Evolutionary conservation across 2,329 filamentous ascomycete species (phyloP).

Genomic region (Diplodia intermedia): DNA sequence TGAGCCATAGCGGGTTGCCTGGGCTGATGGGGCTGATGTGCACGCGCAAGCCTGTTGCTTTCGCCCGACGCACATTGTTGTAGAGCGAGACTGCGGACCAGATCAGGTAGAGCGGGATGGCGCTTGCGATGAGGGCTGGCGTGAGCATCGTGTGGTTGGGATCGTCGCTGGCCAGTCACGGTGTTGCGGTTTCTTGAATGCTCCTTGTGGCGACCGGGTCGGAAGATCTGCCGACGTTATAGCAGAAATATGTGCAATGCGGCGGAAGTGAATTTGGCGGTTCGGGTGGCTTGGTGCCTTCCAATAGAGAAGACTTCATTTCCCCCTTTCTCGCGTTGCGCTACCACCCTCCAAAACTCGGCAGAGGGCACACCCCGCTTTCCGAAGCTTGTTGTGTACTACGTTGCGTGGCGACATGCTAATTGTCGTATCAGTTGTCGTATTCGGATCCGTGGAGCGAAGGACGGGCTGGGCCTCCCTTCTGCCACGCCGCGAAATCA

Average conservation of each 20-base stretch:
- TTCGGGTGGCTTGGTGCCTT: not conserved
- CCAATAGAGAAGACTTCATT: not conserved
- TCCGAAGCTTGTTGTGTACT: not conserved
- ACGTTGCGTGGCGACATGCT: not conserved
- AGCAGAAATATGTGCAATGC: not conserved
- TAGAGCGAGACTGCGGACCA: slow-evolving; percentile 4
- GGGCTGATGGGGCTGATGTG: slow-evolving; percentile 16
- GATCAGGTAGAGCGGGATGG: slow-evolving; percentile 9
- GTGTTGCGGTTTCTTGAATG: too few species aligned
- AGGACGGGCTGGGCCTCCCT: not conserved
- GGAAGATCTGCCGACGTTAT: not conserved
- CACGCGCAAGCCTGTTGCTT: slow-evolving; percentile 3
- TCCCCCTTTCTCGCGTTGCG: not conserved
- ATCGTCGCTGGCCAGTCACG: not conserved
- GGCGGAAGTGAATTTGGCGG: not conserved
- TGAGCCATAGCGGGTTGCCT: slow-evolving; percentile 15
- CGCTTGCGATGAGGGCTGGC: slow-evolving; percentile 4
- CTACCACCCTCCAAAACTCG: not conserved
- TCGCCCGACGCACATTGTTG: slow-evolving; percentile 6
- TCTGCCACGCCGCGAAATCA: not conserved
- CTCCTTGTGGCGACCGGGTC: not conserved
- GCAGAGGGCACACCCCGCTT: not conserved
- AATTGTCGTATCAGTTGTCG: not conserved
- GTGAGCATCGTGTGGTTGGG: not conserved
- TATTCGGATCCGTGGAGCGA: not conserved